A percentile compares a stretch with the other conserved stretches of the same genome.
Evolutionary conservation across 2,329 filamentous ascomycete species (phyloP).

Genomic region (Emydomyces testavorans): DNA sequence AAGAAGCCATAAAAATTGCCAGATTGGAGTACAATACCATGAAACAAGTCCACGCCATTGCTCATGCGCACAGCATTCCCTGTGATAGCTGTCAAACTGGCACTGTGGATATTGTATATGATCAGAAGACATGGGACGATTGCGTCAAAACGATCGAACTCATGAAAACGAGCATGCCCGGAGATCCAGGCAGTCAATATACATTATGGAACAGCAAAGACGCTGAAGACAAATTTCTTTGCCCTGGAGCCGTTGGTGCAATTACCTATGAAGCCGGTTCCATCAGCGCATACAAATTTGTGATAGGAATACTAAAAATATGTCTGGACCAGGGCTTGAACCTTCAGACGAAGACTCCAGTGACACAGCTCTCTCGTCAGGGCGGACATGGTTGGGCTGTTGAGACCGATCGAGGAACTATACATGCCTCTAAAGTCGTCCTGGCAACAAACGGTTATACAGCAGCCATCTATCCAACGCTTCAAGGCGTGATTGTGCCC

Average conservation of each 20-base stretch:
- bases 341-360: constrained; percentile 25
- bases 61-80: constrained; percentile 37
- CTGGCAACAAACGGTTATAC: constrained; percentile 47
- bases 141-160: constrained; percentile 33
- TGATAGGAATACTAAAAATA: constrained; percentile 38
- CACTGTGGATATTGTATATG: constrained; percentile 50
- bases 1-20: constrained; percentile 42
- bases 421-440: constrained; percentile 37
- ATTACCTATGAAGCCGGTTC: constrained; percentile 39
- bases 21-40: constrained; percentile 45
- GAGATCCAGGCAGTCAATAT: constrained; percentile 37
- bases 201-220: constrained; percentile 35
- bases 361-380: constrained; percentile 16
- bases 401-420: constrained; percentile 34
- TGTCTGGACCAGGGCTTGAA: constrained; percentile 28
- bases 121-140: constrained; percentile 33
- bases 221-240: constrained; percentile 33
- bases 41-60: constrained; percentile 45
- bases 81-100: constrained; percentile 43
- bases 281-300: constrained; percentile 33
- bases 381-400: constrained; percentile 20
- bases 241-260: constrained; percentile 36
- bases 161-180: constrained; percentile 38
- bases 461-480: constrained; percentile 33
- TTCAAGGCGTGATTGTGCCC: constrained; percentile 42